These are phyloP conservation scores for Kuraishia piskuri DNA, from an alignment of 805 yeast genomes.

Conservation along the genomic window DNA sequence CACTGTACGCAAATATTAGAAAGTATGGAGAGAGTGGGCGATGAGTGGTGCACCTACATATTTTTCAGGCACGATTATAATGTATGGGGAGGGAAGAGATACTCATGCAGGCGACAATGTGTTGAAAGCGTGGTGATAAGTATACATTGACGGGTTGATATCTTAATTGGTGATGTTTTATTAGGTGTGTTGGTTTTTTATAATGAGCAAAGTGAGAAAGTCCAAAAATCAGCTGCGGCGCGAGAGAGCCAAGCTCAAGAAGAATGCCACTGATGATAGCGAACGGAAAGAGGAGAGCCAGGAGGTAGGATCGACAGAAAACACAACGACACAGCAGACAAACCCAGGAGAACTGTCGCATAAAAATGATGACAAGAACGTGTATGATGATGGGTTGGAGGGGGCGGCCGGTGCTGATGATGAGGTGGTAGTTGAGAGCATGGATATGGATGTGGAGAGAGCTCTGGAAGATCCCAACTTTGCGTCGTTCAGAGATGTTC, in stretches of 20 bases:
- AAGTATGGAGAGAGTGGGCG: background rate
- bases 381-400: slow-evolving; percentile 1
- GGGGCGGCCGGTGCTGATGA: slow-evolving; percentile 2
- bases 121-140: background rate
- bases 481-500: slow-evolving; percentile 10
- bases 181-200: too few species aligned
- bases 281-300: slow-evolving; percentile 3
- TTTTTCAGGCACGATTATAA: background rate
- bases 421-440: slow-evolving; percentile 2
- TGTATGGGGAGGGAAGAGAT: background rate
- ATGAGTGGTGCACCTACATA: background rate
- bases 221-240: slow-evolving; percentile 48
- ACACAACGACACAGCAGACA: background rate
- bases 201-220: slow-evolving; percentile 19
- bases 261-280: background rate
- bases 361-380: background rate
- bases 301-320: background rate
- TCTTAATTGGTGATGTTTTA: background rate
- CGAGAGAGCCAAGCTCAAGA: slow-evolving; percentile 32
- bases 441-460: slow-evolving; percentile 2
- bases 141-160: too few species aligned
- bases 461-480: slow-evolving; percentile 8
- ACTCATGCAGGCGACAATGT: background rate
- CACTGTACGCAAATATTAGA: background rate
- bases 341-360: background rate